Percentiles rank a stretch among this genome's conserved stretches.
Conservation (phyloP, 2,329 filamentous ascomycete genomes). For the Coniochaeta hoffmannii region DNA sequence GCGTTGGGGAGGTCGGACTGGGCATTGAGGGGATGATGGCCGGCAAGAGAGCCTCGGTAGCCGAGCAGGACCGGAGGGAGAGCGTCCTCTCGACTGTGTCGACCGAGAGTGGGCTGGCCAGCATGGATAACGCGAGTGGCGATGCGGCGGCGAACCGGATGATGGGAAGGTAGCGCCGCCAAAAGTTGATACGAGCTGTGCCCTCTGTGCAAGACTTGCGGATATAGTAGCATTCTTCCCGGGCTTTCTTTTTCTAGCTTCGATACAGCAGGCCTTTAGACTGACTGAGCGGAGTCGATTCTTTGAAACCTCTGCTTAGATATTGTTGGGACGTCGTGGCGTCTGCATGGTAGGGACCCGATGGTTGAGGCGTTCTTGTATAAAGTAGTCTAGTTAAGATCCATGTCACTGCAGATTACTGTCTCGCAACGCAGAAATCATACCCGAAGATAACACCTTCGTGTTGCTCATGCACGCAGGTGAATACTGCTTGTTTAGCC, state of each 20-base stretch:
- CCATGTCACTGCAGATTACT: background rate
- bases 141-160: conserved; percentile 15
- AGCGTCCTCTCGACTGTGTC: conserved; percentile 11
- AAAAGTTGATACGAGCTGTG: no score
- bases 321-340: background rate
- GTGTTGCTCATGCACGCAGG: background rate
- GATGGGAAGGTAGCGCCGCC: conserved; percentile 10
- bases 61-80: conserved; percentile 7
- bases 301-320: background rate
- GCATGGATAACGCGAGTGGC: conserved; percentile 13
- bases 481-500: no score
- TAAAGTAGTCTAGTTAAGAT: background rate
- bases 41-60: background rate
- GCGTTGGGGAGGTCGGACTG: conserved; percentile 72
- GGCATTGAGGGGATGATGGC: conserved; percentile 44
- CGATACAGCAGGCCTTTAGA: background rate
- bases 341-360: background rate
- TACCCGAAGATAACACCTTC: background rate
- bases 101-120: conserved; percentile 6
- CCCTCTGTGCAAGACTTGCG: no score
- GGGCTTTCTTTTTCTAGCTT: background rate
- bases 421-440: no score
- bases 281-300: background rate
- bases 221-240: background rate
- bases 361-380: background rate